Percentiles rank a stretch among this genome's conserved stretches.
Evolutionary conservation across 1,284 basidiomycete genomes (phyloP).

Genomic region (Apiotrichum veenhuisii): DNA sequence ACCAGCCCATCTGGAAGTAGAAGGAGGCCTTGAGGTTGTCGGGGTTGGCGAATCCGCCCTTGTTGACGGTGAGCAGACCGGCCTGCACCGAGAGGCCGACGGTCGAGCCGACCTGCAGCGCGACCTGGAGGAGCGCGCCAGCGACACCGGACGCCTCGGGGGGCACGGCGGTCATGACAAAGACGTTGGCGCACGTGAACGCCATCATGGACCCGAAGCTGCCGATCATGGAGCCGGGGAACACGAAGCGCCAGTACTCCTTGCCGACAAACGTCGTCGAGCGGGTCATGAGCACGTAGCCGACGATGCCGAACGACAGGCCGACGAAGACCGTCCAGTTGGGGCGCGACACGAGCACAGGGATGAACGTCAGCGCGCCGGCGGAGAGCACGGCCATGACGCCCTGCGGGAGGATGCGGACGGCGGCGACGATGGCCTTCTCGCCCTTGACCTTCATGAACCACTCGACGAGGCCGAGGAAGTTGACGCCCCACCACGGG

Average conservation of each 20-base stretch:
- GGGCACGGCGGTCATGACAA: slow-evolving; percentile 38
- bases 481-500: slow-evolving; percentile 37
- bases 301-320: slow-evolving; percentile 21
- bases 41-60: slow-evolving; percentile 32
- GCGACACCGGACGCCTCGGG: slow-evolving; percentile 40
- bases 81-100: slow-evolving; percentile 42
- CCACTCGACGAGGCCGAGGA: slow-evolving; percentile 23
- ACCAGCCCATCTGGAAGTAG: slow-evolving; percentile 44
- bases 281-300: slow-evolving; percentile 32
- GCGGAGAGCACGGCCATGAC: slow-evolving; percentile 16
- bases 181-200: slow-evolving; percentile 29
- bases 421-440: slow-evolving; percentile 27
- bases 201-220: slow-evolving; percentile 30
- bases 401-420: slow-evolving; percentile 32
- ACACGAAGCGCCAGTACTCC: slow-evolving; percentile 43
- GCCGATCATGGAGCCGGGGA: slow-evolving; percentile 33
- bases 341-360: slow-evolving; percentile 22
- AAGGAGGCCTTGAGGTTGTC: slow-evolving; percentile 33
- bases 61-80: slow-evolving; percentile 38
- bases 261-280: slow-evolving; percentile 18
- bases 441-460: slow-evolving; percentile 23
- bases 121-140: slow-evolving; percentile 43
- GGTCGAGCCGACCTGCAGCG: slow-evolving; percentile 39
- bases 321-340: slow-evolving; percentile 29
- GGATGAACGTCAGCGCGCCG: slow-evolving; percentile 15